Conservation (phyloP, 257 asterid species). For the Gentiana straminea region DNA sequence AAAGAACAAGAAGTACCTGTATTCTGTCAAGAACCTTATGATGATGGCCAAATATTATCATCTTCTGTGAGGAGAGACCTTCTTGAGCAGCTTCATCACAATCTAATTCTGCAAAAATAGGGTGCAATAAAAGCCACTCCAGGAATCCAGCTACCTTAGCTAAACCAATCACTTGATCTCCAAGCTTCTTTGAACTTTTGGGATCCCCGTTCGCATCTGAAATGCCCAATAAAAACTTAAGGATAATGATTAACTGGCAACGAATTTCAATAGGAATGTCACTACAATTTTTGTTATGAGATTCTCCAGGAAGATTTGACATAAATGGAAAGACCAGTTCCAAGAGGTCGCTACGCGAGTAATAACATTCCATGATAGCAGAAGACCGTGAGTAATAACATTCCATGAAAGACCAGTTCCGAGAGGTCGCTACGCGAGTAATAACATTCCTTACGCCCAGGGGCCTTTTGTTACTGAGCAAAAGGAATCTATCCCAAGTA, state of each 20-base stretch:
- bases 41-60: constrained; percentile 96
- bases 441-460: too few species aligned
- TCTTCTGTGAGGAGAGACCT: constrained; percentile 61
- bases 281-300: too few species aligned
- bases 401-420: not conserved
- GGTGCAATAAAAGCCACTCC: constrained; percentile 95
- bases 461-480: too few species aligned
- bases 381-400: too few species aligned
- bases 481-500: too few species aligned
- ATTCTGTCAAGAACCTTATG: constrained; percentile 89
- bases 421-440: not conserved
- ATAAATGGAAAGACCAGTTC: not conserved
- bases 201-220: constrained; percentile 40
- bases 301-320: not conserved
- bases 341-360: not conserved
- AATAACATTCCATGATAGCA: too few species aligned
- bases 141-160: constrained; percentile 85
- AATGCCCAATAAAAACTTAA: constrained; percentile 9
- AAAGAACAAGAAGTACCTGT: constrained; percentile 39
- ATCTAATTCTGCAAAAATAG: constrained; percentile 52
- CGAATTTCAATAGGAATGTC: not conserved
- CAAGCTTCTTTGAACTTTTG: constrained; percentile 43
- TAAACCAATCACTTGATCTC: constrained; percentile 61
- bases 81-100: constrained; percentile 42
- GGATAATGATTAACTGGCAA: not conserved